Conservation (phyloP, 2,329 filamentous ascomycete genomes). For the Malbranchea zuffiana region DNA sequence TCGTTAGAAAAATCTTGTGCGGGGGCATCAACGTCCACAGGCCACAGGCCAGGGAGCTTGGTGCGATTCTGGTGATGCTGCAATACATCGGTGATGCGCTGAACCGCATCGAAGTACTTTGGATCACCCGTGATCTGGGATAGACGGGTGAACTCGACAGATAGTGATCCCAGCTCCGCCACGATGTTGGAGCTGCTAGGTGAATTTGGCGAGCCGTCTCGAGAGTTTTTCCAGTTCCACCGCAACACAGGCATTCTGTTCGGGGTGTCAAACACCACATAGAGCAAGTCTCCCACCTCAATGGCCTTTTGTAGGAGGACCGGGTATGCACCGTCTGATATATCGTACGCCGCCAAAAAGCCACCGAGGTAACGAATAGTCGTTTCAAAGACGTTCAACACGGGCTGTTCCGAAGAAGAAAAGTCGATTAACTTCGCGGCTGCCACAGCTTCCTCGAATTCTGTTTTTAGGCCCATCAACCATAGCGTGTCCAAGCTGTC, state of each 20-base stretch:
- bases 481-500: conserved; percentile 52
- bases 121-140: conserved; percentile 30
- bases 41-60: conserved; percentile 32
- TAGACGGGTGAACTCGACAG: conserved; percentile 33
- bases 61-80: conserved; percentile 26
- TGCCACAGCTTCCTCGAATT: conserved; percentile 45
- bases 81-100: conserved; percentile 27
- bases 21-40: conserved; percentile 24
- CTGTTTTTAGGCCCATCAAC: conserved; percentile 50
- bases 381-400: conserved; percentile 40
- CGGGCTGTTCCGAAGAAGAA: conserved; percentile 25
- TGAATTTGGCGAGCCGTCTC: conserved; percentile 18
- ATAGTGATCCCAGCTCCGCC: conserved; percentile 32
- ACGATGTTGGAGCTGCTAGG: conserved; percentile 20
- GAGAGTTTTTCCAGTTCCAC: conserved; percentile 19
- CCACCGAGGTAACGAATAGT: conserved; percentile 46
- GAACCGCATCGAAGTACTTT: conserved; percentile 30
- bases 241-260: conserved; percentile 20
- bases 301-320: conserved; percentile 42
- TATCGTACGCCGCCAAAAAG: conserved; percentile 43
- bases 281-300: conserved; percentile 46
- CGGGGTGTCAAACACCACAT: conserved; percentile 31
- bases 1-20: conserved; percentile 19
- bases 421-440: conserved; percentile 47
- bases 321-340: conserved; percentile 34